Conservation (phyloP, 495 filamentous ascomycete genomes). For the Talaromyces ruber region DNA sequence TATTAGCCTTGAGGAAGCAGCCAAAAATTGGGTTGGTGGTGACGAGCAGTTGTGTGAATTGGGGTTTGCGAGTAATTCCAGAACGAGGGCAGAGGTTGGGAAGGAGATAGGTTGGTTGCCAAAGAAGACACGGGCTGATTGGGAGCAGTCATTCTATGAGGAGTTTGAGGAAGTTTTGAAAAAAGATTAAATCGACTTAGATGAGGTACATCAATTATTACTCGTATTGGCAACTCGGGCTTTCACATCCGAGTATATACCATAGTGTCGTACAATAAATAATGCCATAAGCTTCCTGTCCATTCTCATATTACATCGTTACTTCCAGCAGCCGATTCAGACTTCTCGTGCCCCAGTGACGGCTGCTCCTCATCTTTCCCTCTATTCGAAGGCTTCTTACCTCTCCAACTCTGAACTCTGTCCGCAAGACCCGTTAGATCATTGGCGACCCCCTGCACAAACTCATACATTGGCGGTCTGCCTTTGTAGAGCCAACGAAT, state of each 20-base stretch:
- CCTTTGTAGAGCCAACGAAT: constrained; percentile 2
- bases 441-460: background rate
- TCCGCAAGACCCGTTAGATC: background rate
- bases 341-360: background rate
- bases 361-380: constrained; percentile 1
- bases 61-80: background rate
- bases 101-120: background rate
- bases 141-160: background rate
- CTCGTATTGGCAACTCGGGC: no score
- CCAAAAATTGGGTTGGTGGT: background rate
- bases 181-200: background rate
- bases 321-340: background rate
- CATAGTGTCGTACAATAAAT: no score
- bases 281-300: no score
- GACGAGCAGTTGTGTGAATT: background rate
- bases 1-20: background rate
- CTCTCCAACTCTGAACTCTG: background rate
- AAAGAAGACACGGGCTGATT: background rate
- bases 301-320: background rate
- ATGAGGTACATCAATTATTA: no score
- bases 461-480: background rate
- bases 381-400: background rate
- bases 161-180: background rate
- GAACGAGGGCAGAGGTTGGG: background rate
- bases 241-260: no score